Percentiles rank a stretch among this genome's conserved stretches.
phyloP scores from a whole-genome alignment of 2,329 filamentous ascomycete genomes.

The Verticillium nonalfalfae region DNA sequence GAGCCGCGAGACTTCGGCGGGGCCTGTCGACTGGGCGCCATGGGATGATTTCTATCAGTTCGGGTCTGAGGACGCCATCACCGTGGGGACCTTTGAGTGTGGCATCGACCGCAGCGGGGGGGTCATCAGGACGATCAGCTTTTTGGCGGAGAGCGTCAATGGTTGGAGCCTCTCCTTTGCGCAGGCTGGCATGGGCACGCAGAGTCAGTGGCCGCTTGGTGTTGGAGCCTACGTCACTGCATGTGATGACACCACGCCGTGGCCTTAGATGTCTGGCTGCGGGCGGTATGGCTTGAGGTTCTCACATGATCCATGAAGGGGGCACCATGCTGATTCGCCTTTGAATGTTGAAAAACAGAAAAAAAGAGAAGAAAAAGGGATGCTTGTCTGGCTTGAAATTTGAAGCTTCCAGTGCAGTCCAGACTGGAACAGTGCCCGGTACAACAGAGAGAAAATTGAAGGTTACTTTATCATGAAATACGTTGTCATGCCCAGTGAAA shows the following conservation, averaged over 20 bases:
- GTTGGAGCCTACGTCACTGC: neutral
- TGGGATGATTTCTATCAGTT: neutral
- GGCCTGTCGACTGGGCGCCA: neutral
- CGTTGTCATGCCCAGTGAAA: too few relatives aligned
- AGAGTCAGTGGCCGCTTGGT: neutral
- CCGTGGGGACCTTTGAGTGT: neutral
- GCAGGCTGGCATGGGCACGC: neutral
- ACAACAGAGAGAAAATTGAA: too few relatives aligned
- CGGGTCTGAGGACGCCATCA: neutral
- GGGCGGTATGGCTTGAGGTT: neutral
- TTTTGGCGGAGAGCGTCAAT: neutral
- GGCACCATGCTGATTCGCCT: too few relatives aligned
- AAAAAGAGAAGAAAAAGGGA: too few relatives aligned
- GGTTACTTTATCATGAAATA: too few relatives aligned
- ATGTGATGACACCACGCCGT: neutral
- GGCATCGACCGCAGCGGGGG: neutral
- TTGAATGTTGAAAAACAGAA: too few relatives aligned
- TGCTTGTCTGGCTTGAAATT: too few relatives aligned
- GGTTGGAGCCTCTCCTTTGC: neutral
- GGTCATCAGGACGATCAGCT: neutral
- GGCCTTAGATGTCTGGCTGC: neutral
- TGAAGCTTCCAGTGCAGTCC: too few relatives aligned
- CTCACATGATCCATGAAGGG: too few relatives aligned
- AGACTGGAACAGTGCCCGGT: too few relatives aligned
- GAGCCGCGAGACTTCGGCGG: neutral